These are phyloP conservation scores for Amanita molliuscula DNA, from an alignment of 768 basidiomycete species.

Conservation along the genomic window DNA sequence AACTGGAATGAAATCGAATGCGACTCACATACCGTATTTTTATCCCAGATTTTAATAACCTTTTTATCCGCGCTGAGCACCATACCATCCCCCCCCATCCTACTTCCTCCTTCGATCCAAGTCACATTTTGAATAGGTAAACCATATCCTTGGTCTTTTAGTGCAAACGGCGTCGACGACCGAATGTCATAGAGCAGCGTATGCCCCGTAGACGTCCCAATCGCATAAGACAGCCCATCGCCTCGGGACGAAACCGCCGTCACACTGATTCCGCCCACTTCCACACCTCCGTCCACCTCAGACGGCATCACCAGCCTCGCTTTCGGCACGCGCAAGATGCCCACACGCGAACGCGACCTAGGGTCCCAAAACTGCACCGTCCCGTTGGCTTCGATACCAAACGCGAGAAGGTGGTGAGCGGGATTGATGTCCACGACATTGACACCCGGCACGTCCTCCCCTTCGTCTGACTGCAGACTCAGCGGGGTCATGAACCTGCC, in stretches of 20 bases:
- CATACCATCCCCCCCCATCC: constrained; percentile 81
- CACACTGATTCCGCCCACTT: constrained; percentile 38
- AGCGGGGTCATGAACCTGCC: constrained; percentile 87
- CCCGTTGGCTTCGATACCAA: constrained; percentile 82
- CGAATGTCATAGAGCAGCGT: constrained; percentile 93
- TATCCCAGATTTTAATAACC: constrained; percentile 96
- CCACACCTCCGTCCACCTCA: constrained; percentile 15
- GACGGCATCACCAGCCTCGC: constrained; percentile 34
- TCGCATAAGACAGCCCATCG: constrained; percentile 88
- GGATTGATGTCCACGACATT: constrained; percentile 91
- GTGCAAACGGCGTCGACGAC: constrained; percentile 67
- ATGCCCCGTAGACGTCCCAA: constrained; percentile 93
- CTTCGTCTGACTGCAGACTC: constrained; percentile 27
- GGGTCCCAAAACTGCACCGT: constrained; percentile 96
- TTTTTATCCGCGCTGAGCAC: constrained; percentile 92
- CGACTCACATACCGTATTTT: constrained; percentile 50
- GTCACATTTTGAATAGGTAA: constrained; percentile 73
- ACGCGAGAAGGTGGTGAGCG: constrained; percentile 81
- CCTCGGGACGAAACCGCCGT: constrained; percentile 78
- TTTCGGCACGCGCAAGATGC: constrained; percentile 51
- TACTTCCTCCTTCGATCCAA: constrained; percentile 84
- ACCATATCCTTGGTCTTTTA: constrained; percentile 97
- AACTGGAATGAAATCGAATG: background rate
- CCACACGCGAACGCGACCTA: constrained; percentile 68
- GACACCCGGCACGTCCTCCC: constrained; percentile 59